phyloP scores from a whole-genome alignment of 2,329 filamentous ascomycete genomes.

The Nothopassalora personata region DNA sequence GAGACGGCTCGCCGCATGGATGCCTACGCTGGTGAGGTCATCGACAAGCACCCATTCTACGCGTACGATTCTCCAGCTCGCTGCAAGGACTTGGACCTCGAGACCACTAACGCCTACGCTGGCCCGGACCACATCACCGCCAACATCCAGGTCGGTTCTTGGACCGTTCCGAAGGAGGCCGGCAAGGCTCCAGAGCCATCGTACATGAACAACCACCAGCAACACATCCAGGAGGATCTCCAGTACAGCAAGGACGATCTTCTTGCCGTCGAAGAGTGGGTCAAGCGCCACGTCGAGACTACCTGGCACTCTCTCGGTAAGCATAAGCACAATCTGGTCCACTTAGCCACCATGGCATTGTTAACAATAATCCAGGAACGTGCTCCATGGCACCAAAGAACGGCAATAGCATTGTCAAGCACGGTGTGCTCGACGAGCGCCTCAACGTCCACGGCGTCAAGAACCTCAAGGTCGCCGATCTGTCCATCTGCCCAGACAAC shows the following conservation, averaged over 20 bases:
- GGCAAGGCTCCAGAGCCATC: conserved; percentile 47
- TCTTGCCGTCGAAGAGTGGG: conserved; percentile 61
- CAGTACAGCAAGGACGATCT: conserved; percentile 61
- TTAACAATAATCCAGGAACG: conserved; percentile 43
- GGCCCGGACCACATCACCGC: conserved; percentile 66
- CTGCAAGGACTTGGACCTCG: conserved; percentile 66
- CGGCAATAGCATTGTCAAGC: conserved; percentile 75
- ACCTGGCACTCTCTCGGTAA: conserved; percentile 60
- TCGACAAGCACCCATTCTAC: conserved; percentile 54
- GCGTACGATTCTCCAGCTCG: conserved; percentile 63
- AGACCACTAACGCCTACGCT: conserved; percentile 69
- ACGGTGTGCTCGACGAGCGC: conserved; percentile 70
- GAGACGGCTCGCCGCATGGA: conserved; percentile 75
- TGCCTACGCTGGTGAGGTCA: conserved; percentile 69
- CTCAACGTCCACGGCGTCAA: conserved; percentile 73
- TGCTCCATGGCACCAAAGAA: conserved; percentile 72
- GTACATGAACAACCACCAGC: conserved; percentile 60
- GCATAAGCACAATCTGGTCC: neutral
- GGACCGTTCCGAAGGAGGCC: conserved; percentile 34
- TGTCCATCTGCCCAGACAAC: conserved; percentile 73
- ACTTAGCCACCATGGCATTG: neutral
- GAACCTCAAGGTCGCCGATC: conserved; percentile 70
- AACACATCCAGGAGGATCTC: conserved; percentile 57
- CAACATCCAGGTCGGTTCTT: conserved; percentile 61
- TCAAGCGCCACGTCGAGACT: conserved; percentile 64